Base-by-base conservation (phyloP, 179 eudicot species). In the Drosera spatulata region DNA sequence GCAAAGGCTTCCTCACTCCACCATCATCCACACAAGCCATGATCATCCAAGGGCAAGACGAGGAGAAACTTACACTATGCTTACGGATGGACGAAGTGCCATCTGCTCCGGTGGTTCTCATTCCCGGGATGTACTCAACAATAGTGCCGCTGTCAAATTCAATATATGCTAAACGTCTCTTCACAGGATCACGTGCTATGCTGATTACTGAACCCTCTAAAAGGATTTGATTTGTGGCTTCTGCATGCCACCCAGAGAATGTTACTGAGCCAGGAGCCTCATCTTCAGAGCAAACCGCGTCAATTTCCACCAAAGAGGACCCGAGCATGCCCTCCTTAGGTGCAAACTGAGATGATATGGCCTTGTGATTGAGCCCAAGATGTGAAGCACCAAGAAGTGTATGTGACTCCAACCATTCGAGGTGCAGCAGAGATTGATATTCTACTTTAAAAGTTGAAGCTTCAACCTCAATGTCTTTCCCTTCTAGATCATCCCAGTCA, bases 1-100 rank as follows among this genome's bases (percentile, higher is more conserved):
- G 76, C 79, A 93, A 76, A 68, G 83, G 73, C 55, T 70, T 73
- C 58, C 70, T 67, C n/a, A 61, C 55, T 42, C 65, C 81, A 70
- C 64, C 63, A 62, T 69, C 75, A 53, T 41, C 69, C 46, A 80
- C 75, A 65, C 69, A 53, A 68, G 79, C 87, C 57, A 79, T 80
- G 69, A 61, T 66, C 95, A 84, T 93, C 85, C 77, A 86, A 41
- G 99, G 95, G 79, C 99, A 88, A 51, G 95, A 76, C 65, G 89
- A 76, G 61, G 78, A 71, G 60, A 88, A 77, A 59, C 60, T 53
- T 78, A 76, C 64, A 41, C 62, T 66, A 52, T 70, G 65, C 70
- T 74, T 79, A 72, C 64, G 74, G 47, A 86, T 75, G 51, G 41
- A 52, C 22, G 75, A 70, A 50, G 44, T 68, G 66, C 73, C 63